These are phyloP conservation scores for Sordaria brevicollis DNA, from an alignment of 495 filamentous ascomycete genomes.

Conservation along the genomic window DNA sequence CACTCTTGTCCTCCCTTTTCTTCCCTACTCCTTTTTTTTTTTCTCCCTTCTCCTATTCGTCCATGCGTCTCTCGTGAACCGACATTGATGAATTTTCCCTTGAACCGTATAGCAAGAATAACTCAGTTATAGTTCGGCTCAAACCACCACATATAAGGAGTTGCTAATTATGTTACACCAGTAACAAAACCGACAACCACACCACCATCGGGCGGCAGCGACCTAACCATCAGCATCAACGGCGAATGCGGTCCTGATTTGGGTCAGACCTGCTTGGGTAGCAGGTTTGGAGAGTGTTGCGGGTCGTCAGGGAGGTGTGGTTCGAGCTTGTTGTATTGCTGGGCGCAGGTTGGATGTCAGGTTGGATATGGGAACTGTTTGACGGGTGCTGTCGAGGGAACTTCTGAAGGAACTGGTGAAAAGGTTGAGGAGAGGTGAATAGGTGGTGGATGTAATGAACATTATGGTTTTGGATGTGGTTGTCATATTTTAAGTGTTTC, in stretches of 20 bases:
- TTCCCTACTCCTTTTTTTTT: not conserved
- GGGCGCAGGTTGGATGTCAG: constrained; percentile 19
- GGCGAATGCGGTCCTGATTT: constrained; percentile 12
- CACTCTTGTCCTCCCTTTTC: not conserved
- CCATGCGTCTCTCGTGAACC: not conserved
- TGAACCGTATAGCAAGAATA: not conserved
- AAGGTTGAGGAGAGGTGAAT: not conserved
- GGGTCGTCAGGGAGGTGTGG: constrained; percentile 19
- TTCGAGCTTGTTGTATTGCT: constrained; percentile 14
- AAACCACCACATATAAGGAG: not conserved
- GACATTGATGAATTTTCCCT: not conserved
- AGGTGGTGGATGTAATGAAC: not conserved
- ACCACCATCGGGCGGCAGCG: not conserved
- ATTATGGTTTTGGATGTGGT: not conserved
- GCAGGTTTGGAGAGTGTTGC: constrained; percentile 28
- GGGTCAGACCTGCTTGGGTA: constrained; percentile 26
- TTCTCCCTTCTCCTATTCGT: not conserved
- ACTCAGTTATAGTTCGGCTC: not conserved
- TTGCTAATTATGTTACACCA: not conserved
- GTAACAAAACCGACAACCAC: not conserved
- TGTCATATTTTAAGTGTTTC: not conserved
- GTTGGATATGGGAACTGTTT: constrained; percentile 16
- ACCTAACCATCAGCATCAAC: constrained; percentile 6
- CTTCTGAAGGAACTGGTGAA: not conserved
- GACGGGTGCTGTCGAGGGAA: not conserved